phyloP scores from a whole-genome alignment of 2,329 filamentous ascomycete species.

The Chrysosporium keratinophilum region DNA sequence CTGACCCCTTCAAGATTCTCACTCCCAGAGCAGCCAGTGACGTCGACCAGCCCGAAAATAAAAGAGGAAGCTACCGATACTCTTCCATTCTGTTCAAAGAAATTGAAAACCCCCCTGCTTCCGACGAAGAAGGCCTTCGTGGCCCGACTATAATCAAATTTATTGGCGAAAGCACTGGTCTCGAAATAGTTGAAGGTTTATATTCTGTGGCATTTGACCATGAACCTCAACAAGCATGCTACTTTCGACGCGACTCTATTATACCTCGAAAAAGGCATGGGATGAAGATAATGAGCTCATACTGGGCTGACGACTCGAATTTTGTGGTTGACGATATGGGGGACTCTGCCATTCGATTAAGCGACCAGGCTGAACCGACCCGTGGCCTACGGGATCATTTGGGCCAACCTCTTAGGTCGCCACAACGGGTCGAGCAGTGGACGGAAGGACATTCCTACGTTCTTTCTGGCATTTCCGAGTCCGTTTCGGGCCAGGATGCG shows the following conservation, averaged over 20 bases:
- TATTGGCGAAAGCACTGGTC: slow-evolving; percentile 26
- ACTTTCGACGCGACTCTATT: neutral
- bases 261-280: neutral
- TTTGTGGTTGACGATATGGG: slow-evolving; percentile 34
- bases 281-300: slow-evolving; percentile 7
- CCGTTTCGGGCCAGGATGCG: neutral
- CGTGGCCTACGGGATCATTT: neutral
- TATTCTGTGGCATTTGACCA: slow-evolving; percentile 19
- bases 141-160: slow-evolving; percentile 25
- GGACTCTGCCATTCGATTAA: slow-evolving; percentile 14
- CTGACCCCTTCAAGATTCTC: slow-evolving; percentile 29
- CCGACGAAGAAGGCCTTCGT: slow-evolving; percentile 18
- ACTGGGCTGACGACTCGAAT: slow-evolving; percentile 17
- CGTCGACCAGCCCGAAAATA: neutral
- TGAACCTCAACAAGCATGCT: neutral
- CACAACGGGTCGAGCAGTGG: slow-evolving; percentile 8
- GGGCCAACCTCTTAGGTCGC: neutral
- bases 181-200: slow-evolving; percentile 29
- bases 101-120: slow-evolving; percentile 18
- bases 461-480: neutral
- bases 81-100: slow-evolving; percentile 29
- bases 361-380: neutral
- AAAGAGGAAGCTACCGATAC: slow-evolving; percentile 15
- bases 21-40: slow-evolving; percentile 17
- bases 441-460: neutral